Base-by-base conservation (phyloP, 805 yeast genomes). In the Suhomyces xylopsoci region DNA sequence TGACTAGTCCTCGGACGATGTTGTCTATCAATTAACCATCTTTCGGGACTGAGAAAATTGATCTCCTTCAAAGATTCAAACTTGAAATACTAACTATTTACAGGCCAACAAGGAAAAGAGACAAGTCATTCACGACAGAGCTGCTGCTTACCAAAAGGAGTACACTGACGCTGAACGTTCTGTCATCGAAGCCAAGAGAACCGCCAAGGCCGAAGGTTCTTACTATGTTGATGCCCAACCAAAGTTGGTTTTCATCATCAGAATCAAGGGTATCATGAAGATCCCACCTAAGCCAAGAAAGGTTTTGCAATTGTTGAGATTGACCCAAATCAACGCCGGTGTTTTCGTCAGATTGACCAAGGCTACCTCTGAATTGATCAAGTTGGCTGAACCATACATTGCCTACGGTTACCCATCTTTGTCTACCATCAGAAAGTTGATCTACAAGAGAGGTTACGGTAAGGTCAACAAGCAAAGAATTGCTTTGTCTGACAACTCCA, bases 221-320 rank as follows among this genome's bases (percentile, higher is more conserved):
- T 89, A 86, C 90, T 92, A 85, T 83, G 96, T 90, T 69, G 90
- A 85, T 72, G 97, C 96, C 78, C 93, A 92, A 85, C 84, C 86
- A 72, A 91, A 90, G 81, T 87, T 92, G 72, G 96, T 90, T 64
- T 90, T 92, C 78, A 96, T 92, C 73, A 85, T 92, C 78, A 90
- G 98, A 88, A 92, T 92, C 87, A 92, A 92, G 93, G 97, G 97
- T 92, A 90, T 92, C 79, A 88, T 83, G 92, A 92, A 91, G 88
- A 90, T 92, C 70, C 89, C 97, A 74, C 97, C 97, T 73, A 92
- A 92, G 88, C 97, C 97, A 85, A 91, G 97, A 89, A 92, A 92
- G 89, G 96, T 92, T 70, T 79, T 90, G 78, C 97, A 88, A 81
- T 85, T 91, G 76, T 83, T 90, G 78, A 87, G 97, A 84, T 85